Evolutionary conservation across 2,329 filamentous ascomycete species (phyloP), one percentile per base, ranked within the genome.

Genomic region (Aspergillus ruber): DNA sequence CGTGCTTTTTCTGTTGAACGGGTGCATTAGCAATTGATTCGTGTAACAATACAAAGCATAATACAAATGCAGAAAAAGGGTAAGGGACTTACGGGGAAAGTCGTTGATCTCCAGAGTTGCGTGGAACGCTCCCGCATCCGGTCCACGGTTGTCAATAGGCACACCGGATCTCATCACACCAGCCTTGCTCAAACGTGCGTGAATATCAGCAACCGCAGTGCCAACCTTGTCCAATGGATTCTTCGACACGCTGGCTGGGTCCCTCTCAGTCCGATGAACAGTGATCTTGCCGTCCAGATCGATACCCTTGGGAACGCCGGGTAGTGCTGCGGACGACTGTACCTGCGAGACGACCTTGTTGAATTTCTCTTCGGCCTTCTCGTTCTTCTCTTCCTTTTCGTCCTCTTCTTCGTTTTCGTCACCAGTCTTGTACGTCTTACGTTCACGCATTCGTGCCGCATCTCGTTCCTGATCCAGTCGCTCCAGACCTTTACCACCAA

Each of bases 81-180:
- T 8, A 18, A 2, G 41, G 44, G 56, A 72, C 74, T 70, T 73
- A 77, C 74, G 93, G 29, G 93, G 93, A 70, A 97, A 97, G 71
- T 98, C 93, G 70, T 98, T 98, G 80, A 98, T 98, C 70, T 97
- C 93, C 52, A 98, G 78, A 3, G 91, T 97, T 13, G 93, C 90
- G 67, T 98, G 93, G 78, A 90, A 98, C 0, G 90, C 90, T 44
- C 93, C 93, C 3, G 93, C 93, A 68, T 98, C 93, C 0, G 93
- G 93, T 1, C 93, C 93, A 70, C 96, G 96, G 74, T 98, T 98
- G 74, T 98, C 93, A 64, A 96, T 94, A 6, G 93, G 90, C 52
- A 95, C 90, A 12, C 93, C 93, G 3, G 88, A 86, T 50, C 93
- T 86, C 60, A 96, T 84, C 65, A 93, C 86, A 32, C 90, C 90